A percentile compares a stretch with the other conserved stretches of the same genome.
Conservation (phyloP, 2,329 filamentous ascomycete genomes). For the Tolypocladium cylindrosporum region DNA sequence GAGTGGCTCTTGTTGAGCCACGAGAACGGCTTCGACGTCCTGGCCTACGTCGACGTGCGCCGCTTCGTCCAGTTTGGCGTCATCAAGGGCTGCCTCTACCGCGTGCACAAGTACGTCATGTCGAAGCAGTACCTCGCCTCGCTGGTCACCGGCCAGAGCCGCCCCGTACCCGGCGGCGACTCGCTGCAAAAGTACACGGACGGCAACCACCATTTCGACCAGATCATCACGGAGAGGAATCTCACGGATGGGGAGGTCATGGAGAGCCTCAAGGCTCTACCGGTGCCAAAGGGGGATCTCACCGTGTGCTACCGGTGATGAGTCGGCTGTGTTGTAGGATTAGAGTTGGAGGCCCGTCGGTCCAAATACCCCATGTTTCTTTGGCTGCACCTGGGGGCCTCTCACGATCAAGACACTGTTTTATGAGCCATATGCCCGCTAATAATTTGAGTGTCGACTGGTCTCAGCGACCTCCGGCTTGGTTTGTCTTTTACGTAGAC, state of each 20-base stretch:
- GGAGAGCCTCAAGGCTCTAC: conserved; percentile 52
- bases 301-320: conserved; percentile 43
- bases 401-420: background rate
- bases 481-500: background rate
- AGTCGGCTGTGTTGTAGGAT: background rate
- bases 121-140: conserved; percentile 51
- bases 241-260: conserved; percentile 61
- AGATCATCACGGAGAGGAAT: conserved; percentile 70
- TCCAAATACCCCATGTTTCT: background rate
- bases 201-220: conserved; percentile 68
- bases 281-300: conserved; percentile 40
- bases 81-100: conserved; percentile 89
- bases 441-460: background rate
- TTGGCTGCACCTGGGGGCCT: background rate
- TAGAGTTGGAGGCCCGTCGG: background rate
- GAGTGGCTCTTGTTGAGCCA: conserved; percentile 77
- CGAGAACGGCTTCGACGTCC: conserved; percentile 51
- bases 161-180: conserved; percentile 29
- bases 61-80: conserved; percentile 92
- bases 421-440: background rate
- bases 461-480: background rate
- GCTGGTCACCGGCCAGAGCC: conserved; percentile 43
- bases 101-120: conserved; percentile 84
- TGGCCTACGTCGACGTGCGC: conserved; percentile 74
- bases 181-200: conserved; percentile 60